Conservation (phyloP, 192 early-diverging fungal species). For the Podila clonocystis region DNA sequence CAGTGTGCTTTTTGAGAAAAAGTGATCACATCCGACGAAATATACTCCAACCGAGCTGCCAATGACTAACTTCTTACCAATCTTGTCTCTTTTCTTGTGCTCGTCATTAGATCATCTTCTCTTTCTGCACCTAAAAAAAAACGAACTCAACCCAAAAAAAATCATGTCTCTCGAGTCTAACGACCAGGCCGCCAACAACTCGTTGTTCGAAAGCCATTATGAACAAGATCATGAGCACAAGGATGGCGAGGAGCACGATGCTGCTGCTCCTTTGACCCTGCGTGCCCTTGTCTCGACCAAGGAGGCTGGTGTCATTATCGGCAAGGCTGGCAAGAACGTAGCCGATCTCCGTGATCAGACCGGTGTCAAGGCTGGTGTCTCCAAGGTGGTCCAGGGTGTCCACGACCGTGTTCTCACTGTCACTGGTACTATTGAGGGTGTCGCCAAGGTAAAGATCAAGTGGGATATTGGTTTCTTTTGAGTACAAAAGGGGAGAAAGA, state of each 20-base stretch:
- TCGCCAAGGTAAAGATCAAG: slow-evolving; percentile 67
- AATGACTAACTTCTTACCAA: background rate
- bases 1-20: background rate
- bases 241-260: slow-evolving; percentile 16
- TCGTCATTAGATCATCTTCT: background rate
- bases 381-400: slow-evolving; percentile 88
- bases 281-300: slow-evolving; percentile 93
- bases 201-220: slow-evolving; percentile 19
- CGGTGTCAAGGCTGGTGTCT: slow-evolving; percentile 93
- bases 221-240: slow-evolving; percentile 13
- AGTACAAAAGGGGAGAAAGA: background rate
- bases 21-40: background rate
- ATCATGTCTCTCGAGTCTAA: slow-evolving; percentile 42
- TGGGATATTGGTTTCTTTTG: slow-evolving; percentile 28
- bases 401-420: slow-evolving; percentile 87
- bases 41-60: background rate
- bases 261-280: slow-evolving; percentile 26
- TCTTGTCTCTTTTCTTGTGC: background rate
- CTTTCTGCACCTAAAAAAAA: background rate
- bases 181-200: slow-evolving; percentile 13
- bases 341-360: slow-evolving; percentile 86
- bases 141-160: background rate
- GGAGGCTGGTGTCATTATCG: slow-evolving; percentile 90
- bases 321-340: slow-evolving; percentile 87
- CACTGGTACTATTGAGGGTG: slow-evolving; percentile 73